Conservation (phyloP, 2,329 filamentous ascomycete genomes). For the Trichoderma oligosporum region DNA sequence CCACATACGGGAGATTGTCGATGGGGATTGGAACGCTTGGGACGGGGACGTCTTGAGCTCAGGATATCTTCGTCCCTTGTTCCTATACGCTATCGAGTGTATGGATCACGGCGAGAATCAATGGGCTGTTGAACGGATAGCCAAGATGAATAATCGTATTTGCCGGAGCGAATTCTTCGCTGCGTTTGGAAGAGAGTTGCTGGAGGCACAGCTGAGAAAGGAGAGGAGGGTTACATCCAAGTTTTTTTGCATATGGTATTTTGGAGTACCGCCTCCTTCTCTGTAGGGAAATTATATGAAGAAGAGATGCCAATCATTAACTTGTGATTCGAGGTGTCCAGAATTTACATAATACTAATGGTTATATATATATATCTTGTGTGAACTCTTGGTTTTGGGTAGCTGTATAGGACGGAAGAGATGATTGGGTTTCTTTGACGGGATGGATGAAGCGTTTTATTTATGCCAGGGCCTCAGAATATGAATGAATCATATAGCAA, state of each 20-base stretch:
- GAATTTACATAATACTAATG: no score
- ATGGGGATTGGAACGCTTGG: conserved; percentile 21
- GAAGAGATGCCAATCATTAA: background rate
- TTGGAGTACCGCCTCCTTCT: conserved; percentile 23
- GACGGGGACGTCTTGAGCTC: conserved; percentile 18
- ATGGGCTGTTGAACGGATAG: conserved; percentile 23
- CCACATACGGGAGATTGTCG: conserved; percentile 22
- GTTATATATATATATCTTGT: no score
- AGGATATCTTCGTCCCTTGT: conserved; percentile 25
- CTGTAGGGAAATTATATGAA: conserved; percentile 8
- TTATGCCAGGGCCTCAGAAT: no score
- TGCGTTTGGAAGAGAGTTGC: conserved; percentile 21
- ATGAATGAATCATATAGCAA: no score
- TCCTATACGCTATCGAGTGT: conserved; percentile 25
- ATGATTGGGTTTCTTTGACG: no score
- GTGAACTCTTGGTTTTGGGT: no score
- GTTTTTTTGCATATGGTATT: conserved; percentile 25
- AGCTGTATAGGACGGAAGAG: no score
- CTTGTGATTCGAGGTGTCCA: no score
- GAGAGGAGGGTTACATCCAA: conserved; percentile 26
- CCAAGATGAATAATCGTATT: conserved; percentile 17
- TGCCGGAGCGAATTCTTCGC: conserved; percentile 23
- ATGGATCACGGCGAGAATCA: conserved; percentile 21
- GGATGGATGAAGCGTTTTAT: no score
- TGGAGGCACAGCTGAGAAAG: conserved; percentile 22